These are phyloP conservation scores for Melampsora americana DNA, from an alignment of 1,284 basidiomycete genomes.

Conservation along the genomic window DNA sequence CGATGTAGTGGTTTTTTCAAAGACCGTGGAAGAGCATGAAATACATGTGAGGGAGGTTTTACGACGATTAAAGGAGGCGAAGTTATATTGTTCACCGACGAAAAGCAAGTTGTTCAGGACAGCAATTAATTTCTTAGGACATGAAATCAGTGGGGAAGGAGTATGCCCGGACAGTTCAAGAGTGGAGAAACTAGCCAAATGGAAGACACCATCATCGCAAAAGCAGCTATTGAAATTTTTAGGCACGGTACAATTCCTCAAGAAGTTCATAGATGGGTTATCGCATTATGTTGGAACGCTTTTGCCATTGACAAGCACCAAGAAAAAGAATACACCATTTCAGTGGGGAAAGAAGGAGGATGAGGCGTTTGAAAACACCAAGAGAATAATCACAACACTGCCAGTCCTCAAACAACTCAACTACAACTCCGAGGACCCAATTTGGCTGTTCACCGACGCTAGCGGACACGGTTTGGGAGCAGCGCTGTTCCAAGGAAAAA, in stretches of 20 bases:
- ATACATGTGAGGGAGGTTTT: neutral
- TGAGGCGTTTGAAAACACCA: neutral
- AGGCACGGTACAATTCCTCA: conserved; percentile 55
- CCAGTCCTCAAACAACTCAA: neutral
- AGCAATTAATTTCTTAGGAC: conserved; percentile 54
- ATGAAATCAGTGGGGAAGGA: conserved; percentile 53
- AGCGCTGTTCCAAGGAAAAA: conserved; percentile 35
- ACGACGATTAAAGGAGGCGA: neutral
- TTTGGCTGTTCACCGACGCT: conserved; percentile 43
- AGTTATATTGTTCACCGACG: neutral
- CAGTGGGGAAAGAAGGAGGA: neutral
- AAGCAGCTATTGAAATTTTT: conserved; percentile 55
- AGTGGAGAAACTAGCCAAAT: conserved; percentile 53
- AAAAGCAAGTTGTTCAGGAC: conserved; percentile 40
- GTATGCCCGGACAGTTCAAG: conserved; percentile 55
- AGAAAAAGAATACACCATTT: neutral
- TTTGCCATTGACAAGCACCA: neutral
- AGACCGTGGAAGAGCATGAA: neutral
- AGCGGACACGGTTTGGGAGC: conserved; percentile 34
- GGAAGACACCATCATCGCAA: conserved; percentile 52
- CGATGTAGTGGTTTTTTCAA: conserved; percentile 56
- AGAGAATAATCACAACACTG: neutral
- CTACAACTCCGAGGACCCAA: too few species aligned
- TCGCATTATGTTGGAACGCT: conserved; percentile 46
- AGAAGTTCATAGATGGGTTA: conserved; percentile 54